Evolutionary conservation across 179 eudicot species (phyloP), one percentile per base, ranked within the genome.

Genomic region (Carnegiea gigantea): DNA sequence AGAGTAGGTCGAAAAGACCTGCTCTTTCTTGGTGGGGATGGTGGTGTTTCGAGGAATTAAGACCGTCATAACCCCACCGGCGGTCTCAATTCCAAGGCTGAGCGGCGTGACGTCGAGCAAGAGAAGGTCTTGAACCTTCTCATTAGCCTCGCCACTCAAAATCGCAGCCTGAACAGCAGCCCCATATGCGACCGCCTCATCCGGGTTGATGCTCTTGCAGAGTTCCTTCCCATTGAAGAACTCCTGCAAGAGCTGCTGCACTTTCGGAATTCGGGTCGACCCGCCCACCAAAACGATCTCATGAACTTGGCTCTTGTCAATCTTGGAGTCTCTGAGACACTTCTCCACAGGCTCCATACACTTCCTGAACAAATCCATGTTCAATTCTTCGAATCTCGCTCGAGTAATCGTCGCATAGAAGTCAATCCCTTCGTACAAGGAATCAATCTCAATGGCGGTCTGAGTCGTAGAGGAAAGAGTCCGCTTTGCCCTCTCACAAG

Each of bases 261-360:
- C 79, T 43, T 77, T 77, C 20, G 79, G 79, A 38, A 77, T 77
- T 9, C 79, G 38, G 1, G 79, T 77, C 1, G 79, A 77, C 23
- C 79, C 79, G 17, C 79, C 79, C 0, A 77, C 79, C 8, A 77
- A 23, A 1, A 77, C 79, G 60, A 77, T 49, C 36, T 77, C 79
- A 77, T 77, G 53, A 15, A 77, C 79, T 18, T 30, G 23, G 12
- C 70, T 77, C 71, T 77, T 77, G 21, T 77, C 79, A 21, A 77
- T 77, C 33, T 77, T 59, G 0, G 79, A 38, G 8, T 77, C 79
- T 51, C 79, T 77, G 36, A 77, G 60, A 59, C 79, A 77, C 53
- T 77, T 77, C 72, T 77, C 79, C 33, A 77, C 79, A 0, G 79
- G 79, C 79, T 77, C 79, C 79, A 77, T 77, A n/a, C 79, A 77